These are phyloP conservation scores for Candida freyschussii DNA, from an alignment of 1,139 yeast species.

Conservation along the genomic window DNA sequence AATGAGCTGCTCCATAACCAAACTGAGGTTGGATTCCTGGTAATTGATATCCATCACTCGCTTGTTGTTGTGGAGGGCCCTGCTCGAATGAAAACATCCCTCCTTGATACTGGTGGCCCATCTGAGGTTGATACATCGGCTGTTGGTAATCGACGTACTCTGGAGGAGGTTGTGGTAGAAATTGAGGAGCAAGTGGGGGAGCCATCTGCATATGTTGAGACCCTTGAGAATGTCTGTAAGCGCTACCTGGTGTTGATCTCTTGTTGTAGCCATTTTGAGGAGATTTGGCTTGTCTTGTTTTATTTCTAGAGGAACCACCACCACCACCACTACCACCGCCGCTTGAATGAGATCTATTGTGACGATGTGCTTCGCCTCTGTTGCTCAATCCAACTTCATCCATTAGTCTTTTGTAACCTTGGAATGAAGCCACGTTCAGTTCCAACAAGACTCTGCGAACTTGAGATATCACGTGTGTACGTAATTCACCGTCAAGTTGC, in stretches of 20 bases:
- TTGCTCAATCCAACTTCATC: conserved; percentile 79
- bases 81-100: conserved; percentile 11
- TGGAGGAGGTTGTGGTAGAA: neutral
- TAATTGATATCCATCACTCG: conserved; percentile 4
- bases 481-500: conserved; percentile 48
- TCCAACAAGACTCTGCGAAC: conserved; percentile 58
- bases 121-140: conserved; percentile 9
- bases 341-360: conserved; percentile 22
- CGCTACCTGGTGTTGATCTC: conserved; percentile 14
- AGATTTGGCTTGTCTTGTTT: conserved; percentile 17
- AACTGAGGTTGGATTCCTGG: conserved; percentile 11
- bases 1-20: conserved; percentile 21
- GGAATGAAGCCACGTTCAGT: conserved; percentile 47
- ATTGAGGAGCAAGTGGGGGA: conserved; percentile 11
- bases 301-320: conserved; percentile 8
- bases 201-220: conserved; percentile 9
- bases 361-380: conserved; percentile 18
- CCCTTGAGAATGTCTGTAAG: conserved; percentile 9
- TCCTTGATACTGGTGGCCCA: conserved; percentile 3
- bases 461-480: conserved; percentile 53
- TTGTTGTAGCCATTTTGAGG: conserved; percentile 13
- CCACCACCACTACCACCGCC: conserved; percentile 11
- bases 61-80: conserved; percentile 3
- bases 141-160: conserved; percentile 10
- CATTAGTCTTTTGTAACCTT: conserved; percentile 80